Percentiles rank a stretch among this genome's conserved stretches.
Conservation (phyloP, 176 grass and related monocot species). For the Bothriochloa decipiens region DNA sequence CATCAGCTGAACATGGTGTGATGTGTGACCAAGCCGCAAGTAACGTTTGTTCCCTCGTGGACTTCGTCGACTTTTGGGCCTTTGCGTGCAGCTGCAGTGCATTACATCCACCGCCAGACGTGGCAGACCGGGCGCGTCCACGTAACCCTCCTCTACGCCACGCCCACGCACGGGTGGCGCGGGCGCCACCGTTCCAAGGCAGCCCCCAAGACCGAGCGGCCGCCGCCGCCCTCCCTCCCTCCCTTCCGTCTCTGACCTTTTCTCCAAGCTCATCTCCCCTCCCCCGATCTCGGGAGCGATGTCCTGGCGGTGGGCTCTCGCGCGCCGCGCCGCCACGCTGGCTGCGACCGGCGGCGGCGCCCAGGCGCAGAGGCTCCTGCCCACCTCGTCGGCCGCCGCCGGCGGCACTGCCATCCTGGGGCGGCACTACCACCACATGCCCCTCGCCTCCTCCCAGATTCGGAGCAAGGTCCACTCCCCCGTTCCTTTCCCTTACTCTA, state of each 20-base stretch:
- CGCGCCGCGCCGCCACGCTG: constrained; percentile 45
- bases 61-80: background rate
- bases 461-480: constrained; percentile 47
- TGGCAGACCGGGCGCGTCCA: constrained; percentile 26
- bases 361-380: constrained; percentile 38
- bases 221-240: constrained; percentile 19
- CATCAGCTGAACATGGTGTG: no score
- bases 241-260: constrained; percentile 35
- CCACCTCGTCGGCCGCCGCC: constrained; percentile 16
- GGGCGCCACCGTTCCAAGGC: no score
- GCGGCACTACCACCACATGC: background rate
- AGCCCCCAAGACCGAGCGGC: background rate
- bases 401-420: background rate
- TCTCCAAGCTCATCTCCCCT: constrained; percentile 46
- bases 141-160: background rate
- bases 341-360: background rate
- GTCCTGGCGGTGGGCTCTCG: constrained; percentile 55
- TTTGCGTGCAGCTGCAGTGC: background rate
- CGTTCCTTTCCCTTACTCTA: background rate
- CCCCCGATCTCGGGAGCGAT: constrained; percentile 50
- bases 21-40: no score
- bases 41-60: no score
- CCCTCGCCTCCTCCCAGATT: constrained; percentile 30
- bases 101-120: background rate
- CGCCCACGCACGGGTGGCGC: background rate